Conservation (phyloP, 1,139 yeast genomes). For the Magnusiomyces ingens region DNA sequence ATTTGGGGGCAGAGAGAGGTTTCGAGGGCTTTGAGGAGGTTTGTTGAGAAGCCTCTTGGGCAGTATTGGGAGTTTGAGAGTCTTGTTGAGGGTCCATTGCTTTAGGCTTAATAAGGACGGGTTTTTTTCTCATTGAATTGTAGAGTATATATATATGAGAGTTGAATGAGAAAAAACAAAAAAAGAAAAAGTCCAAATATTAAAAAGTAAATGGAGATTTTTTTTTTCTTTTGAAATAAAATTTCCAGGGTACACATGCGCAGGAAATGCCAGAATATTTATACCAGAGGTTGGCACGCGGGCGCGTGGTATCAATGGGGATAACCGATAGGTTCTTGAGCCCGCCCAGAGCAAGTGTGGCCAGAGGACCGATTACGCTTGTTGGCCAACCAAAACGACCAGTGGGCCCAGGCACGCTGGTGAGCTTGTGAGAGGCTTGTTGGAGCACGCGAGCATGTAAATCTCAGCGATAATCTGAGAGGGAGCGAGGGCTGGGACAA, state of each 20-base stretch:
- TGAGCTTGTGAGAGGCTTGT: no score
- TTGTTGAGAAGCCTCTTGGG: background rate
- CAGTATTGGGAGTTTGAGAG: background rate
- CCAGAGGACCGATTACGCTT: no score
- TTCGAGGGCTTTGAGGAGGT: background rate
- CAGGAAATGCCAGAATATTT: no score
- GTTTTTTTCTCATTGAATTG: slow-evolving; percentile 5
- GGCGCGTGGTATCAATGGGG: no score
- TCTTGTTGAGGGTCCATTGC: background rate
- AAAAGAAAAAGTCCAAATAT: background rate
- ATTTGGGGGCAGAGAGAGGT: background rate
- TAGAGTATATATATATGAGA: background rate
- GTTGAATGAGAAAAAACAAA: background rate
- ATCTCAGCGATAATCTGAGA: background rate
- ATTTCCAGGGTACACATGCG: background rate
- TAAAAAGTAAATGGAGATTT: background rate
- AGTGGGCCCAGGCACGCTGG: no score
- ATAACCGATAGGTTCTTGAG: no score
- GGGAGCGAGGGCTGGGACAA: background rate
- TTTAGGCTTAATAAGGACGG: slow-evolving; percentile 8
- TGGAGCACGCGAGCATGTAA: no score
- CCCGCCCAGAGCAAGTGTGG: no score
- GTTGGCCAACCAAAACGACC: no score
- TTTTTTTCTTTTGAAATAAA: no score
- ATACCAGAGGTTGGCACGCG: no score